Base-by-base conservation (phyloP, 2,329 filamentous ascomycete genomes). In the Penicillium sp. region DNA sequence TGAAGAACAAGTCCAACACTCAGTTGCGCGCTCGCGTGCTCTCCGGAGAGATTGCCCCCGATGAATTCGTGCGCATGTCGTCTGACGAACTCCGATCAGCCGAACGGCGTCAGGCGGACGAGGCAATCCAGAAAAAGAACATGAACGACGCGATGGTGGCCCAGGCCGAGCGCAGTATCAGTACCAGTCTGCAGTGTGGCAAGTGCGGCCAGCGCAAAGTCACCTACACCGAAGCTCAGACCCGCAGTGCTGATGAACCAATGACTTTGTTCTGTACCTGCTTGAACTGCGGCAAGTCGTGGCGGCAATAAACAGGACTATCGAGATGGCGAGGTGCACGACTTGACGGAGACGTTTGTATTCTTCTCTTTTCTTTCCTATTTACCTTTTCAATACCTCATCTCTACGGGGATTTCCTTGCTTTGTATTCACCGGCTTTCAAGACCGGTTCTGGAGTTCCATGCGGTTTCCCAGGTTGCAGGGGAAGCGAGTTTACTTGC, bases 101-200 rank as follows among this genome's bases (percentile, higher is more conserved):
- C 33, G 81, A 92, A 64, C 84, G 85, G 66, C 79, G 81, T 44
- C 79, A 79, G 54, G 77, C 82, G 58, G 88, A 95, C 52, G 71
- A 77, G 52, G 79, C 80, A 62, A 75, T 95, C 34, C 76, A 88
- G 61, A 80, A 85, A 67, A 87, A 95, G 68, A 98, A 98, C 67
- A 89, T 96, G 85, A 88, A 88, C 71, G 87, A 90, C 66, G 87
- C 92, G 1, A 93, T 96, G 80, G 89, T 94, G 8, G 85, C 90
- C 40, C 84, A 89, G 73, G 84, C 80, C 12, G 84, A 95, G 68
- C 92, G 88, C 75, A 89, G 84, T 60, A 87, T 95, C 68, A 88
- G 82, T 61, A 83, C 84, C 61, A 85, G 82, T 40, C 75, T 96
- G 57, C 82, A 86, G 67, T 98, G 92, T 69, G 79, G 87, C 59